These are phyloP conservation scores for Syzygium malaccense DNA, from an alignment of 441 rosid genomes.

Conservation along the genomic window DNA sequence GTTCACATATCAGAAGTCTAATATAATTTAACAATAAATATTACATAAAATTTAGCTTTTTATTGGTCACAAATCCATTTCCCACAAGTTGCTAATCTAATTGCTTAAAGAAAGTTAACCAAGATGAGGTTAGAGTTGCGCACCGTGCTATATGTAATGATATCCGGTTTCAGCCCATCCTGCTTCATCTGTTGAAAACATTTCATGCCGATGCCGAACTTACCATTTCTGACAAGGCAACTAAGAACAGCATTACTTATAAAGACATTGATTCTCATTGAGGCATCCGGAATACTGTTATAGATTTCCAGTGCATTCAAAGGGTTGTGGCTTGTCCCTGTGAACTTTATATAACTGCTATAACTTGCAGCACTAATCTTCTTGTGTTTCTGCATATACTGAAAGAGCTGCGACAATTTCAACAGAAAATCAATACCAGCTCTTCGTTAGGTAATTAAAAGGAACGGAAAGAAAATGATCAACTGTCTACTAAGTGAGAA, in stretches of 20 bases:
- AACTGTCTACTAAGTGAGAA: not conserved
- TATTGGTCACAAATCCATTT: not conserved
- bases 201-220: conserved; percentile 46
- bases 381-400: conserved; percentile 77
- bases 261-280: conserved; percentile 53
- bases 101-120: not conserved
- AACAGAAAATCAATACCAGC: not conserved
- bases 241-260: conserved; percentile 78
- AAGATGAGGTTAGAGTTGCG: conserved; percentile 1
- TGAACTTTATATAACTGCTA: conserved; percentile 65
- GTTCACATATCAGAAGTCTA: not conserved
- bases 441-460: not conserved
- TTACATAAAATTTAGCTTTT: not conserved
- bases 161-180: conserved; percentile 73
- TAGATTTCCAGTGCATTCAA: conserved; percentile 66
- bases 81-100: not conserved
- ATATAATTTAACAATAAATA: not conserved
- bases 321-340: conserved; percentile 53
- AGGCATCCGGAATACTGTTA: conserved; percentile 48
- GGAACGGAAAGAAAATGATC: not conserved
- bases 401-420: conserved; percentile 58
- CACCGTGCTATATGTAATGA: conserved; percentile 78
- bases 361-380: conserved; percentile 62
- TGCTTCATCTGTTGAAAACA: conserved; percentile 87
- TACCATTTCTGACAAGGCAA: conserved; percentile 70